Conservation (phyloP, 164 flowering plant genomes). For the Chloranthus sessilifolius region DNA sequence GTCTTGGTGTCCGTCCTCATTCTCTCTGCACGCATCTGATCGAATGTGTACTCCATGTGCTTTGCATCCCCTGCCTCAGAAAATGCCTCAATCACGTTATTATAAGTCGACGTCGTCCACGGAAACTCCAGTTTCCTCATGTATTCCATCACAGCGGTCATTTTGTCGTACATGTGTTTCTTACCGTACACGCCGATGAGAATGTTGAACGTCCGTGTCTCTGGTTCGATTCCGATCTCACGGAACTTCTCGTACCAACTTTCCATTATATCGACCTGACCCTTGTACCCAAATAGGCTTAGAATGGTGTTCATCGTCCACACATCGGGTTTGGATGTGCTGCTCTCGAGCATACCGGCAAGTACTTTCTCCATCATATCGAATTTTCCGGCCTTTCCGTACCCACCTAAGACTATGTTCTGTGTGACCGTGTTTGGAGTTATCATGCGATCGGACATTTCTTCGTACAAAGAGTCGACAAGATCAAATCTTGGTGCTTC, state of each 20-base stretch:
- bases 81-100: conserved; percentile 90
- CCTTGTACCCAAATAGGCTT: conserved; percentile 77
- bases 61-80: conserved; percentile 85
- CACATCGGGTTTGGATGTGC: conserved; percentile 69
- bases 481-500: conserved; percentile 65
- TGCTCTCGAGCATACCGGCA: conserved; percentile 68
- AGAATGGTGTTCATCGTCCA: conserved; percentile 96
- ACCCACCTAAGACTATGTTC: conserved; percentile 79
- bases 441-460: conserved; percentile 68
- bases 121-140: conserved; percentile 92
- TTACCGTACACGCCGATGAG: conserved; percentile 95
- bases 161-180: conserved; percentile 85
- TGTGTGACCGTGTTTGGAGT: conserved; percentile 90
- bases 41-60: conserved; percentile 85
- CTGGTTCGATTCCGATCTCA: conserved; percentile 83
- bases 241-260: conserved; percentile 95
- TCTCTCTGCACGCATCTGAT: conserved; percentile 92
- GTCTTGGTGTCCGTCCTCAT: conserved; percentile 89
- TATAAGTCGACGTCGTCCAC: conserved; percentile 95
- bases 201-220: conserved; percentile 88
- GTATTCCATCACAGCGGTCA: conserved; percentile 96
- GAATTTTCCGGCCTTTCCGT: conserved; percentile 77
- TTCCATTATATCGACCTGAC: conserved; percentile 89
- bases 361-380: conserved; percentile 86
- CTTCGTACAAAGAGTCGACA: conserved; percentile 59